Evolutionary conservation across 2,329 filamentous ascomycete genomes (phyloP).

Genomic region (Leptographium procerum): DNA sequence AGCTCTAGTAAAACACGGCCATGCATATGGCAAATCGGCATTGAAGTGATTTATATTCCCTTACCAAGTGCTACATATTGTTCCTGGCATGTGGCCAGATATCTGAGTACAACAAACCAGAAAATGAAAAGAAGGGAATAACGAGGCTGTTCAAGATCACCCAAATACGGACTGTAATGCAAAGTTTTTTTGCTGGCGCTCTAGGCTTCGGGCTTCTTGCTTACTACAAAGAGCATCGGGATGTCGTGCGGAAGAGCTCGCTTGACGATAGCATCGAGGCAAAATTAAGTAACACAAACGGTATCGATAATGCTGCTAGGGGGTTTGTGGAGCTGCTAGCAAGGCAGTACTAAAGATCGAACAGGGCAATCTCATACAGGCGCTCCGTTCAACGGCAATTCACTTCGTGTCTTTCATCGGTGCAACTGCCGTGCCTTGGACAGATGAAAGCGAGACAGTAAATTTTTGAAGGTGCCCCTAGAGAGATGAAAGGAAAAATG

Average conservation of each 20-base stretch:
- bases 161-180: conserved; percentile 56
- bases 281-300: conserved; percentile 55
- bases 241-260: conserved; percentile 67
- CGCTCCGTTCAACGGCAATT: background rate
- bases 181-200: conserved; percentile 65
- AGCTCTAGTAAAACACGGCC: no score
- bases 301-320: conserved; percentile 66
- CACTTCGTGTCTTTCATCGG: background rate
- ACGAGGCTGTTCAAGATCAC: conserved; percentile 55
- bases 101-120: conserved; percentile 57
- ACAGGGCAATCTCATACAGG: background rate
- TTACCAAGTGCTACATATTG: background rate
- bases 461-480: no score
- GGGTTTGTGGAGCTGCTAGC: conserved; percentile 70
- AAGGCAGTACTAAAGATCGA: conserved; percentile 64
- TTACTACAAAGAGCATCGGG: conserved; percentile 59
- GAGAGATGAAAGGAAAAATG: no score
- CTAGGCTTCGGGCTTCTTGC: conserved; percentile 51
- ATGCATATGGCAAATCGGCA: background rate
- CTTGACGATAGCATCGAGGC: conserved; percentile 64
- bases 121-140: conserved; percentile 49
- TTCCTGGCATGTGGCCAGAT: conserved; percentile 33
- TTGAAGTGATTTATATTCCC: background rate
- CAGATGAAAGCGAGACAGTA: no score
- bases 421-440: background rate